Conservation (phyloP, 176 grass and related monocot genomes). For the Triticum timopheevii region DNA sequence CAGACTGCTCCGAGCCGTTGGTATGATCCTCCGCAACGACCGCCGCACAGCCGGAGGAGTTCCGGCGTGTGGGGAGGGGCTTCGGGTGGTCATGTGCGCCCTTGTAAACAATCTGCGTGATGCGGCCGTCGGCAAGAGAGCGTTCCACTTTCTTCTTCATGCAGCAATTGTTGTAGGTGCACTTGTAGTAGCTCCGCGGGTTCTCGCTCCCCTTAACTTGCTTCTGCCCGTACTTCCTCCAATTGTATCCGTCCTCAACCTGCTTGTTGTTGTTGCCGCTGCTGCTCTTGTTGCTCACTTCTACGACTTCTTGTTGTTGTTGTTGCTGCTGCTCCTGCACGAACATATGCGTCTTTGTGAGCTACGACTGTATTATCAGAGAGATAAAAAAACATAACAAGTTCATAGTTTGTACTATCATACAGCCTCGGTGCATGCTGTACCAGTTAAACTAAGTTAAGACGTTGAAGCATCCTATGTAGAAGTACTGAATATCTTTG, state of each 20-base stretch:
- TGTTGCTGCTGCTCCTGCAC: not conserved
- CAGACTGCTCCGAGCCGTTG: slow-evolving; percentile 34
- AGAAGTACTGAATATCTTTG: too few species aligned
- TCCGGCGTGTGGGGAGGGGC: slow-evolving; percentile 62
- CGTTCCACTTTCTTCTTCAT: slow-evolving; percentile 96
- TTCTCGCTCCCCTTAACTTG: slow-evolving; percentile 96
- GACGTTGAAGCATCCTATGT: too few species aligned
- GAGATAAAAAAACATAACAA: too few species aligned
- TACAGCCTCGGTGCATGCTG: not conserved
- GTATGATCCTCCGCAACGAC: not conserved
- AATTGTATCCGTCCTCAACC: slow-evolving; percentile 87
- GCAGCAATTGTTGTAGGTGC: slow-evolving; percentile 73
- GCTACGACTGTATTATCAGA: not conserved
- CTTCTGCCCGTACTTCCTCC: slow-evolving; percentile 98
- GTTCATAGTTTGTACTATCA: too few species aligned
- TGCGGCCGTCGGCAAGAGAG: slow-evolving; percentile 60
- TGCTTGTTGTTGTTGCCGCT: slow-evolving; percentile 9
- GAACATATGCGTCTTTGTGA: not conserved
- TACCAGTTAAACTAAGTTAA: not conserved
- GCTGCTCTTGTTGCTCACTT: slow-evolving; percentile 3
- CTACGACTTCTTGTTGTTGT: slow-evolving; percentile 11
- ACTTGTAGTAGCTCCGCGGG: slow-evolving; percentile 98
- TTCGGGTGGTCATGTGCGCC: slow-evolving; percentile 86
- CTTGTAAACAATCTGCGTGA: slow-evolving; percentile 92
- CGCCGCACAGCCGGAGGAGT: not conserved